These are phyloP conservation scores for Dovyalis caffra DNA, from an alignment of 345 rosid genomes.

Conservation along the genomic window DNA sequence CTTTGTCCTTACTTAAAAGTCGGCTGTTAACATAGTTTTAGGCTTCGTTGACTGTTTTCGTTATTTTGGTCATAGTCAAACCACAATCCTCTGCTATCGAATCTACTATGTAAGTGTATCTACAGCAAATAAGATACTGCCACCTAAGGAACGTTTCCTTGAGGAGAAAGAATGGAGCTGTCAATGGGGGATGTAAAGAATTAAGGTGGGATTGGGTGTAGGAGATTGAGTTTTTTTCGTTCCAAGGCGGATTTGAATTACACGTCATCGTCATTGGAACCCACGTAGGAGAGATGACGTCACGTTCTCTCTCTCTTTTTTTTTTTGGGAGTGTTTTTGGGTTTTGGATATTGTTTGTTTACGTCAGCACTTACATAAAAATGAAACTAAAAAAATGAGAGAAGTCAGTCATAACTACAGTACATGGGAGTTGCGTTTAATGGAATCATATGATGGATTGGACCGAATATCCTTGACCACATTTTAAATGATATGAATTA, in stretches of 20 bases:
- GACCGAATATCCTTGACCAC: background rate
- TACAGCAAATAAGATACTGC: background rate
- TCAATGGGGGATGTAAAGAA: background rate
- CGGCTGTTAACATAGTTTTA: conserved; percentile 7
- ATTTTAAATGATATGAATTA: background rate
- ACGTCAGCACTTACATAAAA: background rate
- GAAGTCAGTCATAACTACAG: background rate
- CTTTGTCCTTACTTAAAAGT: background rate
- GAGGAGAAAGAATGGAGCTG: background rate
- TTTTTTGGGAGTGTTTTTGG: background rate
- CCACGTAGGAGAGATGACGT: background rate
- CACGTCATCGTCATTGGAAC: conserved; percentile 7
- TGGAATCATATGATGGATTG: background rate
- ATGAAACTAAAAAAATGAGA: background rate
- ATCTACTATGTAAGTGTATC: background rate
- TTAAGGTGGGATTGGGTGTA: background rate
- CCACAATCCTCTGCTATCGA: background rate
- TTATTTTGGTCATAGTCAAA: background rate
- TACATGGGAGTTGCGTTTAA: no score
- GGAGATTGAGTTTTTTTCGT: background rate
- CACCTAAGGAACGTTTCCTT: background rate
- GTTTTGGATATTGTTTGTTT: background rate
- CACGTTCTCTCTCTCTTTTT: background rate
- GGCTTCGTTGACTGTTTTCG: conserved; percentile 14
- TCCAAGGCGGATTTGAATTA: conserved; percentile 3